Evolutionary conservation across 2,329 filamentous ascomycete species (phyloP).

Genomic region (Knufia fluminis): DNA sequence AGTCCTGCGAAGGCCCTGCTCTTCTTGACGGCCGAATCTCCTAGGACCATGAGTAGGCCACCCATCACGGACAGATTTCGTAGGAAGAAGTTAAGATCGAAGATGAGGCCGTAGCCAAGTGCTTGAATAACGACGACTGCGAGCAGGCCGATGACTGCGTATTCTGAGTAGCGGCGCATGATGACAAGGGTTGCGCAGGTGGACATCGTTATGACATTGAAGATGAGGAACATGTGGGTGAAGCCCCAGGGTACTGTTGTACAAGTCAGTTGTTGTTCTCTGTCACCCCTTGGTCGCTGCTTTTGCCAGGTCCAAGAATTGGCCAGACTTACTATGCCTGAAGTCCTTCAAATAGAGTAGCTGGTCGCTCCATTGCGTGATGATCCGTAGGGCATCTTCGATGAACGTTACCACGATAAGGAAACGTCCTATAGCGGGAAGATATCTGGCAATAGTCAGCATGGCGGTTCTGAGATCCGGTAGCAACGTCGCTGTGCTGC

Average conservation of each 20-base stretch:
- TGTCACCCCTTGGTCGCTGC: too few species aligned
- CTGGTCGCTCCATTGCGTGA: slow-evolving; percentile 97
- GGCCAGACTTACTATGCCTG: slow-evolving; percentile 66
- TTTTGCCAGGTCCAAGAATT: slow-evolving; percentile 9
- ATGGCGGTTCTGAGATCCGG: slow-evolving; percentile 4
- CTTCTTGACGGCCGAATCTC: slow-evolving; percentile 97
- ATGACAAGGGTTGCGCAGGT: slow-evolving; percentile 79
- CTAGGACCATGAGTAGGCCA: slow-evolving; percentile 93
- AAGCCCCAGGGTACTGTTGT: slow-evolving; percentile 70
- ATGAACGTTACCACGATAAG: slow-evolving; percentile 97
- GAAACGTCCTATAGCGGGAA: slow-evolving; percentile 92
- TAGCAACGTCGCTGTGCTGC: too few species aligned
- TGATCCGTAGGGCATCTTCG: slow-evolving; percentile 88
- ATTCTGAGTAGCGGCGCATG: slow-evolving; percentile 82
- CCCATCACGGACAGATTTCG: slow-evolving; percentile 97
- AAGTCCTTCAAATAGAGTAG: slow-evolving; percentile 87
- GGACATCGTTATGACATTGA: slow-evolving; percentile 84
- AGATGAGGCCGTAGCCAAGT: slow-evolving; percentile 93
- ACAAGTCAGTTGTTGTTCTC: slow-evolving; percentile 10
- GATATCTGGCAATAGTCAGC: slow-evolving; percentile 52
- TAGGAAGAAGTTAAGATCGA: slow-evolving; percentile 99
- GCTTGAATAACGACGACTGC: slow-evolving; percentile 87
- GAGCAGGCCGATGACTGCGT: slow-evolving; percentile 82
- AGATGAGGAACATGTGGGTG: slow-evolving; percentile 84
- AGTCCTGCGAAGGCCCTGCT: slow-evolving; percentile 91